phyloP scores from a whole-genome alignment of 164 flowering plant genomes.

The Pachysandra terminalis region DNA sequence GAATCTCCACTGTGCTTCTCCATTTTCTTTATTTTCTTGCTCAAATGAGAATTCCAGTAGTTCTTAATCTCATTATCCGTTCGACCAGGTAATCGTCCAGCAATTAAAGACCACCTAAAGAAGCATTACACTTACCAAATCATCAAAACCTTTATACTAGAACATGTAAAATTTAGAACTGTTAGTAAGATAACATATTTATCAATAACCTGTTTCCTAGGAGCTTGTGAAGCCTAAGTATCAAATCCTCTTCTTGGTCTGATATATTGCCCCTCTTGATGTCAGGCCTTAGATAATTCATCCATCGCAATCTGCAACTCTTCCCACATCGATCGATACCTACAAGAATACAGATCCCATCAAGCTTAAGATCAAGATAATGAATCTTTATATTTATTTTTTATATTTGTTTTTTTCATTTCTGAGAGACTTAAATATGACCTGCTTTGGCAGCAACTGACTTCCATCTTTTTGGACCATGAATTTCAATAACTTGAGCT shows the following conservation, averaged over 20 bases:
- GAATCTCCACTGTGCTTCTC: slow-evolving; percentile 6
- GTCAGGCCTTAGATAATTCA: too few species aligned
- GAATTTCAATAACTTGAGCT: too few species aligned
- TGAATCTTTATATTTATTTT: too few species aligned
- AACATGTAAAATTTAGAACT: background rate
- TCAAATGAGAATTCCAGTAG: too few species aligned
- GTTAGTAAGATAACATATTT: background rate
- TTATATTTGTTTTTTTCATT: background rate
- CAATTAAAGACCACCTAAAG: slow-evolving; percentile 36
- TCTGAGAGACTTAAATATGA: background rate
- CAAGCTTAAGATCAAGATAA: background rate
- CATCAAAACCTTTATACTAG: background rate
- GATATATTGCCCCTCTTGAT: too few species aligned
- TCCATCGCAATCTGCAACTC: too few species aligned
- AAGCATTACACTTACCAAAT: background rate
- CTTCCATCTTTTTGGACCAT: slow-evolving; percentile 33
- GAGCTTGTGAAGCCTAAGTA: slow-evolving; percentile 38
- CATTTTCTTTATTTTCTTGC: slow-evolving; percentile 8
- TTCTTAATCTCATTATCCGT: too few species aligned
- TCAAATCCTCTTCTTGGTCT: too few species aligned
- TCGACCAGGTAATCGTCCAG: too few species aligned
- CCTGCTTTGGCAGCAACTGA: slow-evolving; percentile 33
- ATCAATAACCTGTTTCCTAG: slow-evolving; percentile 34
- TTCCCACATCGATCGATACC: too few species aligned
- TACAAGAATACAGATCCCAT: slow-evolving; percentile 8